Conservation (phyloP, 345 rosid species). For the Citrus medica region DNA sequence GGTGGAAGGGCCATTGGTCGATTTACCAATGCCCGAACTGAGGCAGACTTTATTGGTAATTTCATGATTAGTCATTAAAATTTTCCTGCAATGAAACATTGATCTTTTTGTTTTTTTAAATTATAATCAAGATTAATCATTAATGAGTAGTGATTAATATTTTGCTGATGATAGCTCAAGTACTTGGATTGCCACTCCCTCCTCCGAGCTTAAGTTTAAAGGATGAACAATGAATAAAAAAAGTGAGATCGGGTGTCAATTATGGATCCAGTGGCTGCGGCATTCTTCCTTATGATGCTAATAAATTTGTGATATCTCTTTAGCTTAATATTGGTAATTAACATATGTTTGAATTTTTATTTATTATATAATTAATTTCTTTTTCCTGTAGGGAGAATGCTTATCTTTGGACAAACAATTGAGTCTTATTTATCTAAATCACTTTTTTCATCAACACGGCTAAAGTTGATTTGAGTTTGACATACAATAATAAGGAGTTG, state of each 20-base stretch:
- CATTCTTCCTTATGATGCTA: not conserved
- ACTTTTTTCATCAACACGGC: not conserved
- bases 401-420: not conserved
- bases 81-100: no score
- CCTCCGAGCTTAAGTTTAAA: not conserved
- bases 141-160: no score
- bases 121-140: no score
- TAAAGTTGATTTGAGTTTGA: not conserved
- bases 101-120: not conserved
- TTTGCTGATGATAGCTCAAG: not conserved
- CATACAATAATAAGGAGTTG: not conserved
- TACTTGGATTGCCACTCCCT: not conserved
- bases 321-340: no score
- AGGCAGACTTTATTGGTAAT: not conserved
- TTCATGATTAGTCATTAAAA: no score
- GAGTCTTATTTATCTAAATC: not conserved
- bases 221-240: not conserved
- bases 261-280: constrained; percentile 2
- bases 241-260: not conserved
- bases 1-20: not conserved
- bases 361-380: no score
- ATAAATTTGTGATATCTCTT: not conserved
- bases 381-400: not conserved
- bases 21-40: not conserved
- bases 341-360: no score